A percentile compares a stretch with the other conserved stretches of the same genome.
phyloP scores from a whole-genome alignment of 768 basidiomycete genomes.

The Mycena chlorophos region DNA sequence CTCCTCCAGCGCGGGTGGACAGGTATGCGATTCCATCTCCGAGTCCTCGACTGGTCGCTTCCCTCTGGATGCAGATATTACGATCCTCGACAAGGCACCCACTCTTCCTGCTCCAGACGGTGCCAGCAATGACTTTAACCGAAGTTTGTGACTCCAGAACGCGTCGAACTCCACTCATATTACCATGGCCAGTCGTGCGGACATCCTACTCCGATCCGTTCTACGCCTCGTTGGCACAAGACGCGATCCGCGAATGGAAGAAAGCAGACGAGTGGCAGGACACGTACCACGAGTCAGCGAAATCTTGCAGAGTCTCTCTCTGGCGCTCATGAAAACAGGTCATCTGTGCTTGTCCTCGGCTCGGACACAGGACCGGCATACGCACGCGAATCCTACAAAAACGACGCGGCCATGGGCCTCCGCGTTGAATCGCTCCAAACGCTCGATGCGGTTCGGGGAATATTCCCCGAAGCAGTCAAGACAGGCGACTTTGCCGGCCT shows the following conservation, averaged over 20 bases:
- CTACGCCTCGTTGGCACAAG: constrained; percentile 69
- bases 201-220: constrained; percentile 70
- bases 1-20: constrained; percentile 69
- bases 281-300: constrained; percentile 78
- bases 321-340: constrained; percentile 41
- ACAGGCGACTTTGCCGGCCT: constrained; percentile 36
- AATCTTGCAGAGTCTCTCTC: constrained; percentile 19
- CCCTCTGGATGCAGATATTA: constrained; percentile 43
- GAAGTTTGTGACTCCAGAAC: constrained; percentile 42
- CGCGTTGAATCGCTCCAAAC: constrained; percentile 43
- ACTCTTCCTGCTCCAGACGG: constrained; percentile 80
- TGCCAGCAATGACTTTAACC: constrained; percentile 60
- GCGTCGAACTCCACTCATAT: neutral
- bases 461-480: constrained; percentile 47
- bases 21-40: neutral
- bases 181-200: constrained; percentile 56
- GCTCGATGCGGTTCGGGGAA: constrained; percentile 41
- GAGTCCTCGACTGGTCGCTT: neutral
- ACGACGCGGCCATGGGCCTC: constrained; percentile 62
- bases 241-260: constrained; percentile 79
- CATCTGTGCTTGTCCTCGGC: constrained; percentile 66
- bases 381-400: constrained; percentile 54
- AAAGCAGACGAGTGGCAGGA: constrained; percentile 63
- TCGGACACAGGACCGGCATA: constrained; percentile 39
- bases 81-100: constrained; percentile 70